These are phyloP conservation scores for Gonium pectorale DNA, from an alignment of 139 green algal genomes.

Conservation along the genomic window DNA sequence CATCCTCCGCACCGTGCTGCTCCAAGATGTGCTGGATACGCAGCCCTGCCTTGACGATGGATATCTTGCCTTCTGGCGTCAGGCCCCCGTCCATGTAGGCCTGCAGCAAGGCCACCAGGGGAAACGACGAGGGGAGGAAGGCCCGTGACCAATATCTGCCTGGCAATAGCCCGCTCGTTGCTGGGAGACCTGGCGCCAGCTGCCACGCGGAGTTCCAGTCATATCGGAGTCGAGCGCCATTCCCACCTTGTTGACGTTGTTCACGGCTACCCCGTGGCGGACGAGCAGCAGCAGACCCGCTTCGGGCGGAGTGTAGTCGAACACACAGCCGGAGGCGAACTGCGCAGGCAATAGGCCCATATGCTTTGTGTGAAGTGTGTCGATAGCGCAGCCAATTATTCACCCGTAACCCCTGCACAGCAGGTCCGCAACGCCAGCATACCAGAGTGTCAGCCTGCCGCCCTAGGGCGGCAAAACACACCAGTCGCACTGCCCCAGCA, in stretches of 20 bases:
- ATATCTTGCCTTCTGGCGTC: neutral
- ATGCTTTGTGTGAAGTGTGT: too few relatives aligned
- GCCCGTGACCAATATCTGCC: neutral
- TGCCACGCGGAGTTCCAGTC: neutral
- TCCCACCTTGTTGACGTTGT: conserved; percentile 29
- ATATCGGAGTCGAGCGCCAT: neutral
- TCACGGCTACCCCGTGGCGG: neutral
- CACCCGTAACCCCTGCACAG: neutral
- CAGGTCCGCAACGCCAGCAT: neutral
- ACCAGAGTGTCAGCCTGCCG: too few relatives aligned
- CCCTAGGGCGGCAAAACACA: too few relatives aligned
- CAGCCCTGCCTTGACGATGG: neutral
- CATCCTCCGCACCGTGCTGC: neutral
- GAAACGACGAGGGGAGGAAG: neutral
- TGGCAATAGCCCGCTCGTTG: neutral
- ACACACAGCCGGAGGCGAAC: neutral
- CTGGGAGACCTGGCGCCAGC: too few relatives aligned
- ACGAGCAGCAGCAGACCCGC: conserved; percentile 8
- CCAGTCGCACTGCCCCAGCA: too few relatives aligned
- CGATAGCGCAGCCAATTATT: neutral
- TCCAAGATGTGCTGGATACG: neutral
- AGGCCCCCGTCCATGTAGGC: neutral
- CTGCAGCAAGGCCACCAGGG: neutral
- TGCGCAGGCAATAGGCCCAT: neutral
- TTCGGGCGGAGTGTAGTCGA: neutral